Evolutionary conservation across 768 basidiomycete genomes (phyloP), one percentile per base, ranked within the genome.

Genomic region (Daedaleopsis sinensis): DNA sequence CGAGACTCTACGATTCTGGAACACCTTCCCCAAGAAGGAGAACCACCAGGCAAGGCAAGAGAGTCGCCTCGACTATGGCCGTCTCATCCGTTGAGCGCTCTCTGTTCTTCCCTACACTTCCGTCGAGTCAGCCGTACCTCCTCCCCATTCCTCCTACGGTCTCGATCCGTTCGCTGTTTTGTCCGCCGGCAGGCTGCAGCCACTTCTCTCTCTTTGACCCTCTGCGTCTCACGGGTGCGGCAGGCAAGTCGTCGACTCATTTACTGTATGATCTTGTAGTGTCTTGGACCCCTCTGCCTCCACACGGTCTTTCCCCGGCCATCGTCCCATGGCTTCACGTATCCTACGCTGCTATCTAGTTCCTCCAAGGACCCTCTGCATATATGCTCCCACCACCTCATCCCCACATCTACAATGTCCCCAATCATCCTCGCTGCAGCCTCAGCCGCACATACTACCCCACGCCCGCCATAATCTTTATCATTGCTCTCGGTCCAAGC

Each of bases 1-100:
- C 73, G 96, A 98, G 77, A 99, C 96, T 4, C 77, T 99, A 55
- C 77, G 95, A 64, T 98, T 98, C 75, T 98, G 96, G 96, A 96
- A 94, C 73, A 95, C 94, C 0, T 98, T 99, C 70, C 91, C 92
- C n/a, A 88, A 86, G 74, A 83, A 79, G 65, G 88, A 87, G 57
- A 74, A 70, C 42, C 71, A 72, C 27, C 75, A 73, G 49, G 70
- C 73, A 42, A 74, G 66, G 67, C 65, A 70, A 37, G 73, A 80
- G 38, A 81, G 79, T 24, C 70, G 67, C 53, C 67, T 83, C 55
- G 82, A 83, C 57, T 83, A 80, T 70, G 79, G 78, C 43, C 76
- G 74, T 57, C 74, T 77, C 54, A 78, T 78, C 24, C 75, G 76
- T 27, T 77, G 53, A 62, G 48, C 52, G 35, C 21, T 21, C 21